phyloP scores from a whole-genome alignment of 345 rosid species.

The Firmiana major region DNA sequence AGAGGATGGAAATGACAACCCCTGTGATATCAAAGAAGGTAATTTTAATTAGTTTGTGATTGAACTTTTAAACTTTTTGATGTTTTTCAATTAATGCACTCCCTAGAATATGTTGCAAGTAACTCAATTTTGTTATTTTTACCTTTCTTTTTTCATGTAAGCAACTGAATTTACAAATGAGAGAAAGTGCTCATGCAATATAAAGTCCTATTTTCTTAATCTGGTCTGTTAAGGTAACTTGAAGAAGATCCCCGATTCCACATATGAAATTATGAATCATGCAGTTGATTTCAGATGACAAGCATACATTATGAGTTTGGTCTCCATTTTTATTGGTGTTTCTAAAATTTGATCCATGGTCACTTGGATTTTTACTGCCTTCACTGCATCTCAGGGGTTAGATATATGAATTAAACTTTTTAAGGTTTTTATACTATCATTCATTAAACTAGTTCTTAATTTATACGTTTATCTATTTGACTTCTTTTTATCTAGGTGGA shows the following conservation, averaged over 20 bases:
- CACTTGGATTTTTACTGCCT: neutral
- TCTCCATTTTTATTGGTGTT: neutral
- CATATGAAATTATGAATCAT: neutral
- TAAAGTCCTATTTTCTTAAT: neutral
- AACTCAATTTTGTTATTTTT: neutral
- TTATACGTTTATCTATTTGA: neutral
- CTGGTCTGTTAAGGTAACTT: neutral
- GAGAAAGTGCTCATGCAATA: neutral
- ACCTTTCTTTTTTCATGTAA: neutral
- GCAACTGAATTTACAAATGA: neutral
- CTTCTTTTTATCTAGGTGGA: slow-evolving; percentile 30
- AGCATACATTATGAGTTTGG: neutral
- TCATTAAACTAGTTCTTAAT: neutral
- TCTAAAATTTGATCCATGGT: neutral
- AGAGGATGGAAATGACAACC: slow-evolving; percentile 89
- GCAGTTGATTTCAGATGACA: neutral
- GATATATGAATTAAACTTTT: no score
- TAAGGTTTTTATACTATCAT: neutral
- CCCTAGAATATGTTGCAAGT: neutral
- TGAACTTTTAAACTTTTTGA: neutral
- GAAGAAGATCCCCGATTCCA: neutral
- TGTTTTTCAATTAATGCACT: neutral
- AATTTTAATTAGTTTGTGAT: neutral
- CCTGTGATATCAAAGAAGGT: slow-evolving; percentile 67
- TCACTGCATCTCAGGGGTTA: neutral